Evolutionary conservation across 352 stramenopile genomes (phyloP).

Genomic region (Pythium monospermum): DNA sequence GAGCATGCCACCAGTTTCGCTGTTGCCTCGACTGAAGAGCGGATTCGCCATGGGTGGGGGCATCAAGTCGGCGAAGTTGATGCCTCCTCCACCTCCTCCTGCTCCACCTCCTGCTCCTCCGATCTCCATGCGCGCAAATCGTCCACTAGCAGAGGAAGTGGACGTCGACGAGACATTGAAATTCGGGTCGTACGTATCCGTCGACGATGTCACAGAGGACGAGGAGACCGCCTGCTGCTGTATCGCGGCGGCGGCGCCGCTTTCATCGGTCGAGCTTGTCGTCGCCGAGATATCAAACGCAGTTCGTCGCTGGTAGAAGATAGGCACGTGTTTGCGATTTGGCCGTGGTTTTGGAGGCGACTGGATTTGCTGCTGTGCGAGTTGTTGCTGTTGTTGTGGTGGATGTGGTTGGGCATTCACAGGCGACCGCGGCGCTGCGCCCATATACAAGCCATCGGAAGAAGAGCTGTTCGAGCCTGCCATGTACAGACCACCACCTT

Average conservation of each 20-base stretch:
- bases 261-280: constrained; percentile 37
- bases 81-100: constrained; percentile 3
- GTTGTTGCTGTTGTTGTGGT: too few relatives aligned
- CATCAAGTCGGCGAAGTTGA: constrained; percentile 9
- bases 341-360: constrained; percentile 68
- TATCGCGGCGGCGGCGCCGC: constrained; percentile 20
- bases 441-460: too few relatives aligned
- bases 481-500: background rate
- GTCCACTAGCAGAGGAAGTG: constrained; percentile 26
- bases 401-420: constrained; percentile 3
- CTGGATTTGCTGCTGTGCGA: constrained; percentile 12
- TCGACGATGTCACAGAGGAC: constrained; percentile 29
- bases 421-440: constrained; percentile 3
- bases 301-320: constrained; percentile 66
- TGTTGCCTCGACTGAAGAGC: constrained; percentile 54
- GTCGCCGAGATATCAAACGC: constrained; percentile 24
- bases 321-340: constrained; percentile 80
- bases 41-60: constrained; percentile 35
- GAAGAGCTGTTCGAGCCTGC: too few relatives aligned
- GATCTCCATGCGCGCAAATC: constrained; percentile 21
- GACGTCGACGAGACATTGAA: constrained; percentile 19
- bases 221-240: too few relatives aligned
- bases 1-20: constrained; percentile 36
- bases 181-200: constrained; percentile 13
- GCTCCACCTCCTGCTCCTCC: constrained; percentile 1